A percentile compares a stretch with the other conserved stretches of the same genome.
These are phyloP conservation scores for Corylus americana DNA, from an alignment of 306 rosid species.

Conservation along the genomic window DNA sequence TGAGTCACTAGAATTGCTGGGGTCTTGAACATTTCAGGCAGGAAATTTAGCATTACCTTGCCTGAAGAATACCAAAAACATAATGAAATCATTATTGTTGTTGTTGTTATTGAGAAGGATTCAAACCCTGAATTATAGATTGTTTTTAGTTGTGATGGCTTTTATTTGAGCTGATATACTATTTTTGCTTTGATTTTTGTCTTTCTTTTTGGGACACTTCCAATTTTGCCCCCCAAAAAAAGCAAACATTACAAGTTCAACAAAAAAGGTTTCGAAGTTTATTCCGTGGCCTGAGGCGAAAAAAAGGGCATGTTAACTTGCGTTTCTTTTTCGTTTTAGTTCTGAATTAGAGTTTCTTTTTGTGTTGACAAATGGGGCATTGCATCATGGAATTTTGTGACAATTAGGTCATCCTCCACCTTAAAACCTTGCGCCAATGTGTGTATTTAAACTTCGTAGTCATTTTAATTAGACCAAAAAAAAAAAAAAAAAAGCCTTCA, in stretches of 20 bases:
- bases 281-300: too few species aligned
- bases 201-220: too few species aligned
- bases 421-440: background rate
- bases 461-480: too few species aligned
- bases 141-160: background rate
- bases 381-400: background rate
- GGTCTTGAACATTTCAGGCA: too few species aligned
- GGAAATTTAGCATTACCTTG: background rate
- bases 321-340: too few species aligned
- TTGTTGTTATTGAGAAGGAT: background rate
- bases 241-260: too few species aligned
- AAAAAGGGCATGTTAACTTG: too few species aligned
- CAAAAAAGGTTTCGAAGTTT: too few species aligned
- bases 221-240: too few species aligned
- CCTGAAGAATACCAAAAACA: background rate
- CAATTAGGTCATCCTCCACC: background rate
- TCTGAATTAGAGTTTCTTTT: too few species aligned
- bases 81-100: background rate
- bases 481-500: too few species aligned
- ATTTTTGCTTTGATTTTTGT: background rate
- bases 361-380: background rate
- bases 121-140: background rate
- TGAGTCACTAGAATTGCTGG: background rate
- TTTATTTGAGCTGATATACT: background rate
- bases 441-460: background rate